Conservation (phyloP, 225 moss, liverwort and hornwort genomes). For the Takakia lepidozioides region DNA sequence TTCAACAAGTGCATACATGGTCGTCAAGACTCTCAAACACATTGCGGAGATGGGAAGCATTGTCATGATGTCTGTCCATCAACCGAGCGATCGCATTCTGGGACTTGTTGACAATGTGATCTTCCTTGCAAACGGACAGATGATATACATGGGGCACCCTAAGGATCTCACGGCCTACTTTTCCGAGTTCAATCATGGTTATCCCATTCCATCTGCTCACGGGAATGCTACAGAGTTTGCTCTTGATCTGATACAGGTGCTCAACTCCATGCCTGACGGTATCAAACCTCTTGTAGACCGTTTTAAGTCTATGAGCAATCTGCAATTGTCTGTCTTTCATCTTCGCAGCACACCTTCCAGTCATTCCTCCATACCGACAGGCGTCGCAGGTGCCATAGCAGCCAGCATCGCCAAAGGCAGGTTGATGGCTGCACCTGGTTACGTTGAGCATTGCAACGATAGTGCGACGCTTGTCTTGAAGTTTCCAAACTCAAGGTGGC, state of each 20-base stretch:
- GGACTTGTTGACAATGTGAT: conserved; percentile 69
- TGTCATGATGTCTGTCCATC: conserved; percentile 81
- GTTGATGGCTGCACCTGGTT: conserved; percentile 63
- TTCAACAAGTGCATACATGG: conserved; percentile 79
- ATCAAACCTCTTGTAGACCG: conserved; percentile 68
- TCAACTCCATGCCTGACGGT: conserved; percentile 65
- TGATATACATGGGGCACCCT: conserved; percentile 70
- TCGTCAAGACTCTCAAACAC: conserved; percentile 72
- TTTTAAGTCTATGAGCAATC: conserved; percentile 34
- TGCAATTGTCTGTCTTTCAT: not conserved
- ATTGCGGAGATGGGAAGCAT: conserved; percentile 87
- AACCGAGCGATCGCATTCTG: conserved; percentile 86
- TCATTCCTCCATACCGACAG: conserved; percentile 45
- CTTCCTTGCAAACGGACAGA: conserved; percentile 82
- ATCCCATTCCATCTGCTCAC: conserved; percentile 77
- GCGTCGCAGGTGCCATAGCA: conserved; percentile 68
- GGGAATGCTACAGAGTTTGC: conserved; percentile 95
- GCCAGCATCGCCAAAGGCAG: conserved; percentile 81
- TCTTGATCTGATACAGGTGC: conserved; percentile 75
- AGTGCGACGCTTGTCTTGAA: conserved; percentile 57
- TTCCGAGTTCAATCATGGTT: conserved; percentile 56
- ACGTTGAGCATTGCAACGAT: conserved; percentile 62
- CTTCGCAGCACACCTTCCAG: not conserved
- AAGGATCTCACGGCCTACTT: conserved; percentile 36
- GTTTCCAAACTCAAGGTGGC: conserved; percentile 67